These are phyloP conservation scores for Penicillium sp. DNA, from an alignment of 2,329 filamentous ascomycete species.

Conservation along the genomic window DNA sequence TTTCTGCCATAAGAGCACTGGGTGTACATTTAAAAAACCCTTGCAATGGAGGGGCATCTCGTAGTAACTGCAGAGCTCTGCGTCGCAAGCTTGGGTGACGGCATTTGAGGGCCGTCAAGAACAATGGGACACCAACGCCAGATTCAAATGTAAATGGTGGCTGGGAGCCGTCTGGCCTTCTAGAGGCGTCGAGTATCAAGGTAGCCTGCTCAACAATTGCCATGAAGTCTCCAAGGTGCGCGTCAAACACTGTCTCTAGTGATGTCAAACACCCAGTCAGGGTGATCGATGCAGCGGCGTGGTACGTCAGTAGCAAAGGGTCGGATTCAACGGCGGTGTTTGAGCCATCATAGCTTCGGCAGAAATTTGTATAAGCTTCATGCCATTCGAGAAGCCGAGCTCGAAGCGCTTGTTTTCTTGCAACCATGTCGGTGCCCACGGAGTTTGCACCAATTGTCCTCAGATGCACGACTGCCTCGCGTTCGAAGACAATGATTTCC, in stretches of 20 bases:
- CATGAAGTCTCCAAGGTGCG: conserved; percentile 10
- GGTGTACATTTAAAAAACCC: conserved; percentile 25
- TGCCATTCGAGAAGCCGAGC: conserved; percentile 8
- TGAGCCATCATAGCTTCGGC: neutral
- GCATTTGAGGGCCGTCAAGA: conserved; percentile 24
- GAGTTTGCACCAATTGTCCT: neutral
- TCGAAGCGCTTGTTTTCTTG: conserved; percentile 1
- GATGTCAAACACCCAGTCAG: conserved; percentile 15
- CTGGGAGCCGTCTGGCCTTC: conserved; percentile 7
- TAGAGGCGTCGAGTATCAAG: conserved; percentile 5
- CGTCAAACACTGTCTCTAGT: conserved; percentile 17
- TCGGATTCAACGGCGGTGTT: neutral
- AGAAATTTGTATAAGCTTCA: conserved; percentile 6
- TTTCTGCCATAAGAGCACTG: conserved; percentile 17
- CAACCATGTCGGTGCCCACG: neutral
- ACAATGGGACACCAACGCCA: conserved; percentile 23
- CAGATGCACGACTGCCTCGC: conserved; percentile 14
- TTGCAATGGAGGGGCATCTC: conserved; percentile 23
- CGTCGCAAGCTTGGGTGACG: conserved; percentile 23
- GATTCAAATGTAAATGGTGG: conserved; percentile 27
- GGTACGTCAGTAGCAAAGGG: conserved; percentile 9
- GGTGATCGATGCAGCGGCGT: conserved; percentile 11
- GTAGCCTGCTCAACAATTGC: conserved; percentile 13
- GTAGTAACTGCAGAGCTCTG: conserved; percentile 20
- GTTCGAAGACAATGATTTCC: conserved; percentile 15